Evolutionary conservation across 2,329 filamentous ascomycete genomes (phyloP).

Genomic region (Albifimbria verrucaria): DNA sequence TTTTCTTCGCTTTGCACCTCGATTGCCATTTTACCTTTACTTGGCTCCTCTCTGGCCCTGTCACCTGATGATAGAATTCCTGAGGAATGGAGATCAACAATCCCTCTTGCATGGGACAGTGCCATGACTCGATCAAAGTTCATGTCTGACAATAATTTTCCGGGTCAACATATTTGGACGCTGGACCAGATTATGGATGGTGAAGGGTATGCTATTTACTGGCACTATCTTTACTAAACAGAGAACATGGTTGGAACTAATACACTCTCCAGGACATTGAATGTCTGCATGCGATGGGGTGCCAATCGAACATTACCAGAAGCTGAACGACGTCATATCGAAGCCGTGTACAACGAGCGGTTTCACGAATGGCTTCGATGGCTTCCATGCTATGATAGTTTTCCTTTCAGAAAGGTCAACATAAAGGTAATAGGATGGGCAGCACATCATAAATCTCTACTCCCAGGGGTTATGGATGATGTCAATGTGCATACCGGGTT

Average conservation of each 20-base stretch:
- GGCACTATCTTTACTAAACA: too few species aligned
- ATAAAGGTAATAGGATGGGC: not conserved
- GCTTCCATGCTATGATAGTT: not conserved
- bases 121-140: not conserved
- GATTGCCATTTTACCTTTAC: too few species aligned
- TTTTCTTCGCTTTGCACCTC: too few species aligned
- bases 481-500: not conserved
- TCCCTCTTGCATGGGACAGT: not conserved
- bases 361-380: not conserved
- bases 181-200: conserved; percentile 4
- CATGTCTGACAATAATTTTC: not conserved
- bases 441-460: not conserved
- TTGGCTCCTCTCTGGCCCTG: too few species aligned
- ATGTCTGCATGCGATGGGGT: conserved; percentile 2
- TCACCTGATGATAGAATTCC: not conserved
- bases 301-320: not conserved
- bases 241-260: too few species aligned
- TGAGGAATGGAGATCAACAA: not conserved
- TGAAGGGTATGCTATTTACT: too few species aligned
- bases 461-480: not conserved
- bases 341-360: not conserved
- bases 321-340: not conserved
- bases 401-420: not conserved
- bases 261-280: conserved; percentile 1
- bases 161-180: not conserved